Base-by-base conservation (phyloP, 2,329 filamentous ascomycete genomes). In the Rutstroemia sp. region DNA sequence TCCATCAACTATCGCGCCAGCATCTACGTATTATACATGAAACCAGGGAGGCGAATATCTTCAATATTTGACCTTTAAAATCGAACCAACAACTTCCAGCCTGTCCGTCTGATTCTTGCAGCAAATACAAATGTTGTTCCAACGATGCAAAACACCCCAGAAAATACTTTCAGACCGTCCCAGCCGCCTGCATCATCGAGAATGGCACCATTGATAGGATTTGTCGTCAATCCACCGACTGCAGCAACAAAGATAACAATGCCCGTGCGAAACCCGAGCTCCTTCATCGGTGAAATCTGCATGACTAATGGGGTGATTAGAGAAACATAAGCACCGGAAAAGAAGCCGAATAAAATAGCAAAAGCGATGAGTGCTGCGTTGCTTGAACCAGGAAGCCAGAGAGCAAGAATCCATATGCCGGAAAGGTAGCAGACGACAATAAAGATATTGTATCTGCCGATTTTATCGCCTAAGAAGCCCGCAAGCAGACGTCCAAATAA, bases 191-290 rank as follows among this genome's bases (percentile, higher is more conserved):
- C 10, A 18, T 7, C 19, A 44, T 44, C 41, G 12, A 84, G 73
- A 18, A 86, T 75, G 10, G 80, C 81, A 9, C 85, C 85, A 1
- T 76, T 84, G 61, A 89, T 85, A 0, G 86, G 86, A 41, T 76
- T 80, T 0, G 84, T 82, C 0, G 81, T 81, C 47, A 91, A 71
- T 1, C 80, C 83, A 2, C 81, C 85, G 23, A 90, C 72, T 1
- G 80, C 77, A 55, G 81, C 73, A 41, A 84, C 65, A 18, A 79
- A 79, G 66, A 85, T 87, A 16, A 80, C 75, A 0, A 78, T 76
- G 0, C 87, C 87, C 1, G 79, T 82, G 6, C 87, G 77, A 3
- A 82, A 77, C 16, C 87, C 88, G 25, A 90, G 82, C 68, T 88
- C 76, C n/a, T 78, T 74, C 25, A 88, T 77, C 49, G 87, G 81